Percentiles rank a stretch among this genome's conserved stretches.
These are phyloP conservation scores for Bassia scoparia DNA, from an alignment of 148 eudicot species.

Conservation along the genomic window DNA sequence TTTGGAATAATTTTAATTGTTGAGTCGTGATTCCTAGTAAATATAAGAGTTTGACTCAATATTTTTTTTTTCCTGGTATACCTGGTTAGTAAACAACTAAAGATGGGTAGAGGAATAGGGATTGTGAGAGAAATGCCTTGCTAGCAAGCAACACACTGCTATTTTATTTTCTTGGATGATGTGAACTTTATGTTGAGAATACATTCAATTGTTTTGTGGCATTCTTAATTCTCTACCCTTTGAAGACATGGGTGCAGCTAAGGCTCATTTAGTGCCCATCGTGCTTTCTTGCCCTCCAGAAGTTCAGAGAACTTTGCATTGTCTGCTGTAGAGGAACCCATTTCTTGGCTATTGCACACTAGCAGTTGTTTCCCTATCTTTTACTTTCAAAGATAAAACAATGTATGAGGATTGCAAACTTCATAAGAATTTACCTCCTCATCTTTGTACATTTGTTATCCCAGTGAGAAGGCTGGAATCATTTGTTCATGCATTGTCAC, in stretches of 20 bases:
- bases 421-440: not conserved
- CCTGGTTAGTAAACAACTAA: not conserved
- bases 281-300: not conserved
- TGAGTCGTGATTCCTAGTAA: not conserved
- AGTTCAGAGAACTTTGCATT: too few relatives aligned
- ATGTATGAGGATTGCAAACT: not conserved
- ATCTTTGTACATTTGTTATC: too few relatives aligned
- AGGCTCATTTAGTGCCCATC: not conserved
- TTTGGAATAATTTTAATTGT: not conserved
- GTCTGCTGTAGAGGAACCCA: not conserved
- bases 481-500: too few relatives aligned
- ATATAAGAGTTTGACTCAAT: not conserved
- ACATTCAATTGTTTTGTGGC: not conserved
- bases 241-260: not conserved
- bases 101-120: not conserved
- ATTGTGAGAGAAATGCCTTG: not conserved
- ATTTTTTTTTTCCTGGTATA: not conserved
- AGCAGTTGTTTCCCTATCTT: not conserved
- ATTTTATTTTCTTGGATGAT: not conserved
- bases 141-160: not conserved
- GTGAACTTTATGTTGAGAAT: not conserved
- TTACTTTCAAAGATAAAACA: not conserved
- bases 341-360: not conserved
- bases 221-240: not conserved
- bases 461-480: too few relatives aligned